These are phyloP conservation scores for peach (Prunus persica) DNA, from an alignment of 306 rosid species.

Conservation along the genomic window DNA sequence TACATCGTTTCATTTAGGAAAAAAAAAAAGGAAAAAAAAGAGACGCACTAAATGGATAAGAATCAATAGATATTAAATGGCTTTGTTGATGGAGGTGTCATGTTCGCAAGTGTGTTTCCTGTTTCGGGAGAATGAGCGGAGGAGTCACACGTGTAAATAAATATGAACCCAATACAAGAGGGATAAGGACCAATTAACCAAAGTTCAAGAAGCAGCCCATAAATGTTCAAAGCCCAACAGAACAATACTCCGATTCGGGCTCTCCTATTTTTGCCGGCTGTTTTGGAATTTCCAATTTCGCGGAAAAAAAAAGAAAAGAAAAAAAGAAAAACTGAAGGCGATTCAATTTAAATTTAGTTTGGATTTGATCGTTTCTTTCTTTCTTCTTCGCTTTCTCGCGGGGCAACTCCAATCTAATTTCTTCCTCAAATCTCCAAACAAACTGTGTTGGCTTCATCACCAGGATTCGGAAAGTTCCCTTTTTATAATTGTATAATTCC, in stretches of 20 bases:
- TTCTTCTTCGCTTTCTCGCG: not conserved
- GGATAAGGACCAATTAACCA: not conserved
- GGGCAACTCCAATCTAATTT: not conserved
- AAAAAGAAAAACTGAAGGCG: not conserved
- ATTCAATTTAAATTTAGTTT: not conserved
- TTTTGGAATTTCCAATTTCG: not conserved
- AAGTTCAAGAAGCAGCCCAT: not conserved
- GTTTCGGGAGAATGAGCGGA: not conserved
- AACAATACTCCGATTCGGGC: not conserved
- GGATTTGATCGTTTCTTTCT: not conserved
- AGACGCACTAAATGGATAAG: no score
- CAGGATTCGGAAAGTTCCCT: not conserved
- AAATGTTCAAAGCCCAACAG: not conserved
- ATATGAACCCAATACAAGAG: not conserved
- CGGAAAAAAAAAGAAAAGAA: no score
- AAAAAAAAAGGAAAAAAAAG: no score
- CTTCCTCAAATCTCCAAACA: not conserved
- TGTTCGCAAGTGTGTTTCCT: not conserved
- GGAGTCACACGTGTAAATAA: not conserved
- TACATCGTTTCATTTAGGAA: no score
- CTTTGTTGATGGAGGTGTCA: not conserved
- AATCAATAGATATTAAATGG: no score
- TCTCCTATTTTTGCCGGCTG: constrained; percentile 15
- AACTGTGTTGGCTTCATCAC: not conserved
- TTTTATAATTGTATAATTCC: not conserved